Evolutionary conservation across 139 green algal genomes (phyloP).

Genomic region (Pycnococcus provasolii): DNA sequence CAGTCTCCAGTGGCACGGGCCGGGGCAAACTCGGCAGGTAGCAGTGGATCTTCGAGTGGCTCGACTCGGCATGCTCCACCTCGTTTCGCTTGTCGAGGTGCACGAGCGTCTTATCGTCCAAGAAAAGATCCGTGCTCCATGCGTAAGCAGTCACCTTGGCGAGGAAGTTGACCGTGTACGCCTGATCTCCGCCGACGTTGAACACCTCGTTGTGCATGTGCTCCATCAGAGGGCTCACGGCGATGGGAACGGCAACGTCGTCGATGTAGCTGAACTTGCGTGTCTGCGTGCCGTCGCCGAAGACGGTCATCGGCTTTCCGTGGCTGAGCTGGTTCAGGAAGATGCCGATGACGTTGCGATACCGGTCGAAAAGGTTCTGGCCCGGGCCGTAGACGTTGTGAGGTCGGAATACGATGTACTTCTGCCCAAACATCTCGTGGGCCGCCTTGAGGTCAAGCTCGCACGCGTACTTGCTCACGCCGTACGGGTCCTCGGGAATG

Average conservation of each 20-base stretch:
- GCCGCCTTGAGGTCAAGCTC: neutral
- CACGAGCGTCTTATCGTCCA: neutral
- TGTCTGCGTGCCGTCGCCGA: neutral
- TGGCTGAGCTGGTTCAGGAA: neutral
- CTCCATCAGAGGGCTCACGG: neutral
- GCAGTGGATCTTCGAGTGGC: neutral
- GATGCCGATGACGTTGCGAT: neutral
- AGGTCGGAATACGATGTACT: neutral
- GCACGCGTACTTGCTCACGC: neutral
- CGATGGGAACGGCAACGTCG: neutral
- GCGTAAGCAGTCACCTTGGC: neutral
- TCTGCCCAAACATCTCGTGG: neutral
- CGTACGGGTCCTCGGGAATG: neutral
- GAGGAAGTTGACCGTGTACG: neutral
- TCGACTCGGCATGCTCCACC: neutral
- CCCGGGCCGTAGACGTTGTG: neutral
- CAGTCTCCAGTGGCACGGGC: neutral
- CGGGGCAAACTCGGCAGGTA: neutral
- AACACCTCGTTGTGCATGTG: neutral
- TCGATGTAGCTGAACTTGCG: neutral
- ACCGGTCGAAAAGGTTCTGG: neutral
- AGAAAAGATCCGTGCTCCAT: neutral
- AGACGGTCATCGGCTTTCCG: neutral
- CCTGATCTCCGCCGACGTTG: neutral
- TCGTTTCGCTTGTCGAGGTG: neutral